Evolutionary conservation across 352 stramenopile genomes (phyloP).

Genomic region (Pythium insidiosum): DNA sequence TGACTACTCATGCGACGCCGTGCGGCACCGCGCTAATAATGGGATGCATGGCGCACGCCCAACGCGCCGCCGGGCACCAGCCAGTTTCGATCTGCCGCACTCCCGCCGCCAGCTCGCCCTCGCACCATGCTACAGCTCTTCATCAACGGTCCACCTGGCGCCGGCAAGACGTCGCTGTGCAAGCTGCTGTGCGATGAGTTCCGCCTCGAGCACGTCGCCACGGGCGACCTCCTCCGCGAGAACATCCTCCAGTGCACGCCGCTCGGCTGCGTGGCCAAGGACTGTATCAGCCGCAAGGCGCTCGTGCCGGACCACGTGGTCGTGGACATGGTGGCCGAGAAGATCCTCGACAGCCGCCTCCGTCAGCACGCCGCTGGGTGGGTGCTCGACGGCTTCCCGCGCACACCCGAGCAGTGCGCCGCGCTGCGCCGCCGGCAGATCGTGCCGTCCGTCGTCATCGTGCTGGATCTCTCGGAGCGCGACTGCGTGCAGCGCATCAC

Average conservation of each 20-base stretch:
- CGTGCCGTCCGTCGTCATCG: slow-evolving; percentile 36
- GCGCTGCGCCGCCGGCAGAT: slow-evolving; percentile 39
- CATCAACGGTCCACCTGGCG: slow-evolving; percentile 54
- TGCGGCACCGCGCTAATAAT: too few species aligned
- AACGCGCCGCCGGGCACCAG: too few species aligned
- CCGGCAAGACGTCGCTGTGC: slow-evolving; percentile 59
- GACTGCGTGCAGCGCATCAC: slow-evolving; percentile 44
- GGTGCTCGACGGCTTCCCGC: slow-evolving; percentile 71
- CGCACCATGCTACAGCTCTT: slow-evolving; percentile 74
- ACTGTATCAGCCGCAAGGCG: slow-evolving; percentile 55
- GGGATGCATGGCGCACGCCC: too few species aligned
- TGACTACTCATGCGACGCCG: too few species aligned
- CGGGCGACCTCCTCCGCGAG: slow-evolving; percentile 58
- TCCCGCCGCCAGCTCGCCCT: too few species aligned
- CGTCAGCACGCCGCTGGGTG: slow-evolving; percentile 27
- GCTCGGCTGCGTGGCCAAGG: slow-evolving; percentile 42
- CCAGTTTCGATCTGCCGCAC: too few species aligned
- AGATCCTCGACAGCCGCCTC: slow-evolving; percentile 28
- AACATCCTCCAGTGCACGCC: slow-evolving; percentile 56
- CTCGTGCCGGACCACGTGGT: slow-evolving; percentile 68
- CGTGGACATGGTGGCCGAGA: slow-evolving; percentile 67
- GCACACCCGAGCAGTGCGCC: slow-evolving; percentile 47
- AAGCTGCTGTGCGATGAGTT: slow-evolving; percentile 53
- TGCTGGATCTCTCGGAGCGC: slow-evolving; percentile 39
- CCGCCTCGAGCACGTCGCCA: slow-evolving; percentile 48